Conservation (phyloP, 805 yeast species). For the Alloascoidea africana region DNA sequence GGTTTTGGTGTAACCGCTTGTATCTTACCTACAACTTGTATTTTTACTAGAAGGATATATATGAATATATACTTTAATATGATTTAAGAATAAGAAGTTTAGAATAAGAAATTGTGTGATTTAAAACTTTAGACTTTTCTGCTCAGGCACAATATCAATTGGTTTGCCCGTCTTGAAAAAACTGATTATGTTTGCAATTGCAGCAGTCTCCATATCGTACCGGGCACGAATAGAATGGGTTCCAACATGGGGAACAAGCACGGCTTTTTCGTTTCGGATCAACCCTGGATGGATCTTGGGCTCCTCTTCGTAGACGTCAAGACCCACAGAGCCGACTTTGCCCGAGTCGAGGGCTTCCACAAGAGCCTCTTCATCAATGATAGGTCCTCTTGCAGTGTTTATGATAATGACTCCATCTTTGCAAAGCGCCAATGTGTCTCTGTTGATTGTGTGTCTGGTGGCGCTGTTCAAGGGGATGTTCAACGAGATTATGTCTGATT, state of each 20-base stretch:
- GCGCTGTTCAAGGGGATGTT: conserved; percentile 26
- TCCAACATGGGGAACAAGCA: conserved; percentile 82
- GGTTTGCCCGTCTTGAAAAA: conserved; percentile 55
- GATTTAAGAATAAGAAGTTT: no score
- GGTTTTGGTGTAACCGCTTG: no score
- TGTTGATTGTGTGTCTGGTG: conserved; percentile 23
- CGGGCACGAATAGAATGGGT: conserved; percentile 67
- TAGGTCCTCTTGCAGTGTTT: conserved; percentile 26
- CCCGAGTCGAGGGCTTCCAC: conserved; percentile 35
- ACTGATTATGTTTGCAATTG: conserved; percentile 49
- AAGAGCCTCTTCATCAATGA: conserved; percentile 38
- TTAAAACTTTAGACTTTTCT: no score
- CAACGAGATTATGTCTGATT: conserved; percentile 22
- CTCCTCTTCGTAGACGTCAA: conserved; percentile 54
- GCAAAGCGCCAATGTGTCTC: conserved; percentile 20
- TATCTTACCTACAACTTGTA: no score
- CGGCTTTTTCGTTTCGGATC: conserved; percentile 30
- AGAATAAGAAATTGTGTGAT: no score
- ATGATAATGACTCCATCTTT: conserved; percentile 25
- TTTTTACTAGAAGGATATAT: no score
- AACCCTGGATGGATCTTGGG: conserved; percentile 44
- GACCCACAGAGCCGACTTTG: conserved; percentile 38
- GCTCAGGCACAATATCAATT: conserved; percentile 73
- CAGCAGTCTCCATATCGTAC: conserved; percentile 66
- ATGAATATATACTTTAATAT: no score